Conservation (phyloP, 169 alveolate species). For the Babesia bovis region DNA sequence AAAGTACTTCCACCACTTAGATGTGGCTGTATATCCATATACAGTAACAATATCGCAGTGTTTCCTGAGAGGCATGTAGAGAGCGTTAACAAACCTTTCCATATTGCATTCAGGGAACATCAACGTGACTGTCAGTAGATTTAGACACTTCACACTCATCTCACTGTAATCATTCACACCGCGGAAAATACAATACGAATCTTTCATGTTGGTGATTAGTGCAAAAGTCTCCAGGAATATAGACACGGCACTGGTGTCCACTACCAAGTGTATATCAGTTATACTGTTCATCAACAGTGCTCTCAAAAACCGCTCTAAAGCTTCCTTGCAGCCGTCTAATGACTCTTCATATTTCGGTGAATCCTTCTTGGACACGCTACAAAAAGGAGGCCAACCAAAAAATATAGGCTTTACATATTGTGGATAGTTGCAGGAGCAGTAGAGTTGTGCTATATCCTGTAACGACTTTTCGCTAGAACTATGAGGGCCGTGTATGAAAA, state of each 20-base stretch:
- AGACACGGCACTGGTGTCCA: slow-evolving; percentile 82
- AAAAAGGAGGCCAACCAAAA: slow-evolving; percentile 83
- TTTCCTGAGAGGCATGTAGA: slow-evolving; percentile 35
- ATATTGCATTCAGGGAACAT: slow-evolving; percentile 78
- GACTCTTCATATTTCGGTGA: slow-evolving; percentile 56
- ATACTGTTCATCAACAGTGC: slow-evolving; percentile 65
- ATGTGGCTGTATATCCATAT: background rate
- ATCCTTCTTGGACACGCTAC: slow-evolving; percentile 54
- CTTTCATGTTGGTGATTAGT: slow-evolving; percentile 36
- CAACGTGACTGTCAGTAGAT: slow-evolving; percentile 77
- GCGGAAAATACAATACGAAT: slow-evolving; percentile 15
- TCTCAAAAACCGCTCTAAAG: slow-evolving; percentile 64
- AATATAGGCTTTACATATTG: slow-evolving; percentile 79
- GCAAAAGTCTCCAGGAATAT: slow-evolving; percentile 79
- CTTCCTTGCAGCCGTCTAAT: slow-evolving; percentile 48
- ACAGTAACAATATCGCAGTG: slow-evolving; percentile 50
- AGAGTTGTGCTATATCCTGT: slow-evolving; percentile 77
- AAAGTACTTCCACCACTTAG: background rate
- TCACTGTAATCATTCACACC: background rate
- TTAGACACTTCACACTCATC: slow-evolving; percentile 47
- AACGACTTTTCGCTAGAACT: slow-evolving; percentile 66
- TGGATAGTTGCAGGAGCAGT: slow-evolving; percentile 82
- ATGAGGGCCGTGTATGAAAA: slow-evolving; percentile 80
- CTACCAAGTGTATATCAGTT: slow-evolving; percentile 78
- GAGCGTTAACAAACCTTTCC: slow-evolving; percentile 58